These are phyloP conservation scores for Gossypium ekmanianum DNA, from an alignment of 345 rosid species.

Conservation along the genomic window DNA sequence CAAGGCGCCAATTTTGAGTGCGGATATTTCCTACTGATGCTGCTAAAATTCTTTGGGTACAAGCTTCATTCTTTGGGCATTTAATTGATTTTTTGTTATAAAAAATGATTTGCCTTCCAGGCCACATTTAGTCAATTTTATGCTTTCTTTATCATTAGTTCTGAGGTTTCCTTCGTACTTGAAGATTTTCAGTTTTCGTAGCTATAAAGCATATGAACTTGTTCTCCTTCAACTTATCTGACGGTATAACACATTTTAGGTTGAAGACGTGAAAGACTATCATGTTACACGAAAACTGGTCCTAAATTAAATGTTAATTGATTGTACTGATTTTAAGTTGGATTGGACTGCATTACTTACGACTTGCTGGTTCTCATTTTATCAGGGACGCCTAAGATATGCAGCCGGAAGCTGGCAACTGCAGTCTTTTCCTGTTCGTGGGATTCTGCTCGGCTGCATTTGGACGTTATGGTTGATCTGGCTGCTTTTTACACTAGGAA, in stretches of 20 bases:
- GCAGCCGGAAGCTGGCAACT: conserved; percentile 6
- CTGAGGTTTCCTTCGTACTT: too few species aligned
- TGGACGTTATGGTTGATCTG: neutral
- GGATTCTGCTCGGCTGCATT: conserved; percentile 7
- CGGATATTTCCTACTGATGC: conserved; percentile 7
- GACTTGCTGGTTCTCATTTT: conserved; percentile 5
- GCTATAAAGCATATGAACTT: too few species aligned
- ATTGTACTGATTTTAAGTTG: neutral
- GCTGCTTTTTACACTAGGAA: neutral
- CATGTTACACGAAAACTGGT: neutral
- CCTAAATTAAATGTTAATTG: neutral
- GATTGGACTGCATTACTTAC: neutral
- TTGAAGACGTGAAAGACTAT: neutral
- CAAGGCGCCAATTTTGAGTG: conserved; percentile 70
- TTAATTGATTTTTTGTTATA: neutral
- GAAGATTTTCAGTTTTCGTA: too few species aligned
- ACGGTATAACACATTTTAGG: neutral
- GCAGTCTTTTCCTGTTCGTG: neutral
- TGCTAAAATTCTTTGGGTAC: conserved; percentile 33
- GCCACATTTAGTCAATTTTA: neutral
- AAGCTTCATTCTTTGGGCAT: neutral
- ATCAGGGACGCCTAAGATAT: conserved; percentile 17
- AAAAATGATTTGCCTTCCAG: neutral
- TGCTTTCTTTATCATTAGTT: too few species aligned
- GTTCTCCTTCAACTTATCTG: neutral